Conservation (phyloP, 768 basidiomycete species). For the Coprinellus micaceus region DNA sequence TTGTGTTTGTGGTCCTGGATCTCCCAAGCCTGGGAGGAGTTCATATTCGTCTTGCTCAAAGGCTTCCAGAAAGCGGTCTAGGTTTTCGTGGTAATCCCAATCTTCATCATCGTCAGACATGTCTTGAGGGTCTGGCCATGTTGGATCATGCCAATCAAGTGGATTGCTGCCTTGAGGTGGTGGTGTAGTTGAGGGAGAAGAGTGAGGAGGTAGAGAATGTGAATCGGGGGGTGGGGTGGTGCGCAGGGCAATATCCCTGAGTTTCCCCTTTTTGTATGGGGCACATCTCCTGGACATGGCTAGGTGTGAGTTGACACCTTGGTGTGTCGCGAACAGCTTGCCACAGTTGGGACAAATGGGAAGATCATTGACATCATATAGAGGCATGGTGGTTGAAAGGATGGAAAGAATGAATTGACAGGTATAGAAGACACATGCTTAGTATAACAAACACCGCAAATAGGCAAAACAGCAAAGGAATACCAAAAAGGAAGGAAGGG, state of each 20-base stretch:
- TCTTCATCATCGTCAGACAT: not conserved
- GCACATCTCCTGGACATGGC: slow-evolving; percentile 1
- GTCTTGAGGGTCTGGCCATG: not conserved
- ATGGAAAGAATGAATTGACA: not conserved
- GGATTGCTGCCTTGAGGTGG: not conserved
- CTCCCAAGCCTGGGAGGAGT: not conserved
- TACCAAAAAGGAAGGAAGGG: not conserved
- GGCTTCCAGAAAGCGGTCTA: not conserved
- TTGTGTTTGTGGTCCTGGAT: slow-evolving; percentile 5
- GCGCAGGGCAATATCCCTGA: slow-evolving; percentile 2
- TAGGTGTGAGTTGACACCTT: slow-evolving; percentile 1
- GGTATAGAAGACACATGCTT: not conserved
- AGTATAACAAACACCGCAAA: not conserved
- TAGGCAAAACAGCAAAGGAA: not conserved
- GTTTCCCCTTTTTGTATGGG: slow-evolving; percentile 12
- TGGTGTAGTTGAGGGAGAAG: not conserved
- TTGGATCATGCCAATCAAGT: not conserved
- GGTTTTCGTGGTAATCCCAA: not conserved
- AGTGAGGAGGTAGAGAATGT: not conserved
- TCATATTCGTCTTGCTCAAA: not conserved
- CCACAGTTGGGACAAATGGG: not conserved
- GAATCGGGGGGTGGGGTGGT: not conserved
- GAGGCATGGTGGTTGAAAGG: not conserved
- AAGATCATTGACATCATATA: not conserved
- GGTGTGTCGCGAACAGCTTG: not conserved